Evolutionary conservation across 345 rosid species (phyloP), one percentile per base, ranked within the genome.

Genomic region (Arabidopsis suecica): DNA sequence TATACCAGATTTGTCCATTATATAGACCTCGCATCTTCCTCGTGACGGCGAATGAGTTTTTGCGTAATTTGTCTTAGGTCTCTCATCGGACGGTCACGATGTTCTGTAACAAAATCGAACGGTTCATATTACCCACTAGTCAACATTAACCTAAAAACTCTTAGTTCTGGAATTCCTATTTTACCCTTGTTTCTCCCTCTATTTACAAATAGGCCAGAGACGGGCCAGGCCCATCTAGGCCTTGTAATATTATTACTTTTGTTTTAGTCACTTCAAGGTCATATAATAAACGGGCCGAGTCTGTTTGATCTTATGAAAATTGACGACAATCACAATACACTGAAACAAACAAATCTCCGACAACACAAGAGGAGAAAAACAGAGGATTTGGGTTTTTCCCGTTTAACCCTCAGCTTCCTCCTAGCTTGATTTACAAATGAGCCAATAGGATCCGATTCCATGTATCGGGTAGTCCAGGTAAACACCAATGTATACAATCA

Each of bases 401-500:
- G 11, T 32, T 71, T 7, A 10, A 58, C 9, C 61, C 62, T 57
- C 74, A 40, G 25, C 38, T 22, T 49, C 58, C 63, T 49, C 58
- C 57, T 78, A 65, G 34, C 13, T 0, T 33, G 36, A 65, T 58
- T 78, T 89, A 94, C 89, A 94, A 82, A 73, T 85, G 81, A 20
- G 97, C 96, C 25, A 86, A 82, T 28, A 94, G 68, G 42, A 94
- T 85, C 55, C 80, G 96, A 65, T 91, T 94, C 96, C 96, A 94
- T 0, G 97, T 88, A 70, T 94, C 98, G 0, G 98, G 96, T 16
- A 94, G 82, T 28, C 97, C 96, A 1, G 97, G 98, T 68, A 94
- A 66, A 28, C 98, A 94, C 97, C 97, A 94, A n/a, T 94, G 98
- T 64, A 94, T 94, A 82, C 97, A 94, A 75, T 94, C 98, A 9